Evolutionary conservation across 441 rosid genomes (phyloP), one percentile per base, ranked within the genome.

Genomic region (Sinapis alba): DNA sequence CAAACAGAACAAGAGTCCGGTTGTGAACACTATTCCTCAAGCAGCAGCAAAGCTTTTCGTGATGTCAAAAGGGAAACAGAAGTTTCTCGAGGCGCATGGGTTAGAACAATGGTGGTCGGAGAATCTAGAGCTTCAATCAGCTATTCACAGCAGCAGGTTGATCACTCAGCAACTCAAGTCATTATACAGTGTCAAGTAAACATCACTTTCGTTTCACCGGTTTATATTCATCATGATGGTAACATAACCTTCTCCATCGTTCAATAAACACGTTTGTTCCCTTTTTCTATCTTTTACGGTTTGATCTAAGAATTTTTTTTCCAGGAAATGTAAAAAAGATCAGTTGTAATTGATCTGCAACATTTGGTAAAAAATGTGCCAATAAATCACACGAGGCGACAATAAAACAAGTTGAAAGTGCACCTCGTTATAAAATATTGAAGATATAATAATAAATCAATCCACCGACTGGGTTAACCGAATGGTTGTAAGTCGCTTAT

Each of bases 101-200:
- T 53, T 95, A 60, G 95, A 95, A 78, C 98, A 95, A 64, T 93
- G 99, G 99, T 95, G 99, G 99, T 93, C 99, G 0, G 90, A 91
- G 72, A 88, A 90, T 69, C 75, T 84, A 81, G 86, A 89, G 38
- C 91, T 88, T 58, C 90, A 88, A 68, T 73, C 82, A 57, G 84
- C 91, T 70, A 76, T 88, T 20, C 85, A 84, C 47, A 85, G 82
- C 74, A 88, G 96, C 88, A 90, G 85, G 71, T 81, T 95, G 65
- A 90, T 95, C 65, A 89, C 85, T 87, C 88, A 90, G 82, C 98
- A 95, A 81, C 90, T 95, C 73, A 88, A 81, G 70, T 93, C 97
- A 19, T 69, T 93, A 82, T 86, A 91, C 70, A 83, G 83, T 76
- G 13, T 79, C 68, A 77, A 77, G 41, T 60, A 65, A 71, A 21